phyloP scores from a whole-genome alignment of 139 green algal species.

The Chlorella sp. region DNA sequence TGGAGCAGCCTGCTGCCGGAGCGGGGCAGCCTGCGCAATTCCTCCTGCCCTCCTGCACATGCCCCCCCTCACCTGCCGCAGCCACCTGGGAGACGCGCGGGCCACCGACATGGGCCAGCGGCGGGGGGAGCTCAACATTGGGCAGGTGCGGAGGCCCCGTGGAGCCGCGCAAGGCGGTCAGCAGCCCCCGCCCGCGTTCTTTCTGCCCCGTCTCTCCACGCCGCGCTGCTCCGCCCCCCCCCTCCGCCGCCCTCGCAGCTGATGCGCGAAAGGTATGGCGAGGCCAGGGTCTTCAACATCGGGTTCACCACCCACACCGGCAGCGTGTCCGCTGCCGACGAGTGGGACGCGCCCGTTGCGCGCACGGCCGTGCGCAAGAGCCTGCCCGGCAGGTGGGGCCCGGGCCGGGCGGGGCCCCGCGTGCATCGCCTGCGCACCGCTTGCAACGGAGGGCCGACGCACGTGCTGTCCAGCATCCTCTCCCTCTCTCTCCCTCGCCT shows the following conservation, averaged over 20 bases:
- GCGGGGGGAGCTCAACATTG: conserved; percentile 62
- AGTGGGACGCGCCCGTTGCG: conserved; percentile 54
- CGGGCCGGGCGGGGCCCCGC: too few relatives aligned
- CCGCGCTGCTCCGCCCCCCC: too few relatives aligned
- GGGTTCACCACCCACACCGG: conserved; percentile 60
- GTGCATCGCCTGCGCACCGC: not conserved
- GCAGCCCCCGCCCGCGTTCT: too few relatives aligned
- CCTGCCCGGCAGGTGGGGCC: conserved; percentile 16
- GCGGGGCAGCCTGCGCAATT: too few relatives aligned
- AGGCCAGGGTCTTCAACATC: conserved; percentile 34
- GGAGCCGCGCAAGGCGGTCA: too few relatives aligned
- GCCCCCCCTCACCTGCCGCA: conserved; percentile 60
- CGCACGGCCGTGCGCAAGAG: conserved; percentile 33
- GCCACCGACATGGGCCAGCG: conserved; percentile 61
- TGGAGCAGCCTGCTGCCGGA: too few relatives aligned
- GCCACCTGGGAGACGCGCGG: conserved; percentile 64
- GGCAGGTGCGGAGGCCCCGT: too few relatives aligned
- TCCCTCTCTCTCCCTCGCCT: too few relatives aligned
- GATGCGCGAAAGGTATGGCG: conserved; percentile 42
- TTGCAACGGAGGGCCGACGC: not conserved
- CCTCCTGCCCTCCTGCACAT: not conserved
- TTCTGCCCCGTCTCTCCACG: too few relatives aligned
- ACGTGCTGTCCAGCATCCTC: not conserved
- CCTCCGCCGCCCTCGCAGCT: too few relatives aligned
- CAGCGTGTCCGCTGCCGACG: conserved; percentile 57